phyloP scores from a whole-genome alignment of 495 filamentous ascomycete species.

The Entonaema liquescens region DNA sequence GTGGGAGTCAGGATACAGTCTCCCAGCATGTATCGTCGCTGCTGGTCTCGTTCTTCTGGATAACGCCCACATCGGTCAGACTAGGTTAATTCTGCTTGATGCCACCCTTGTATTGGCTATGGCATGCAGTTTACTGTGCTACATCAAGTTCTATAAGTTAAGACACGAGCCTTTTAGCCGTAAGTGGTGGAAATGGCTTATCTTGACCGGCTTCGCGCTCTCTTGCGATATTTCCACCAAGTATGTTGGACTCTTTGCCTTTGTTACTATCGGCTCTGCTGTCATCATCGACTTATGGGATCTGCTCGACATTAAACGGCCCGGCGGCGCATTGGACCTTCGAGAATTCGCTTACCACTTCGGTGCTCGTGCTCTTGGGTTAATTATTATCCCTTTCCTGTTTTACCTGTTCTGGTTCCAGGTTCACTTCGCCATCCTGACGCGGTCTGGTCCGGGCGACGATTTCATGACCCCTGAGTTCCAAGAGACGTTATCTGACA shows the following conservation, averaged over 20 bases:
- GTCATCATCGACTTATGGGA: constrained; percentile 96
- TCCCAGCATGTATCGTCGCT: constrained; percentile 89
- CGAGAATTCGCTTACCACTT: constrained; percentile 89
- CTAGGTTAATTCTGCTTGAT: constrained; percentile 92
- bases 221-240: constrained; percentile 99
- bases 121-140: constrained; percentile 91
- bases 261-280: constrained; percentile 94
- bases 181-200: constrained; percentile 99
- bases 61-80: constrained; percentile 98
- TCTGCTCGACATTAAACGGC: constrained; percentile 85
- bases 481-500: constrained; percentile 95
- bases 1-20: constrained; percentile 98
- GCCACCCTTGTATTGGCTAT: constrained; percentile 93
- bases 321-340: constrained; percentile 77
- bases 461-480: constrained; percentile 99
- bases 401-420: constrained; percentile 99
- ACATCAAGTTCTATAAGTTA: constrained; percentile 97
- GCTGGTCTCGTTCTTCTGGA: constrained; percentile 91
- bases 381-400: constrained; percentile 91
- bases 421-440: constrained; percentile 93
- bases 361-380: constrained; percentile 77
- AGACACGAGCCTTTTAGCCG: constrained; percentile 86
- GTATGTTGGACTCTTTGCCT: constrained; percentile 96
- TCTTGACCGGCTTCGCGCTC: constrained; percentile 90
- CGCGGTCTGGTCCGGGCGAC: constrained; percentile 89